Evolutionary conservation across 1,284 basidiomycete species (phyloP).

Genomic region (Ganoderma boninense): DNA sequence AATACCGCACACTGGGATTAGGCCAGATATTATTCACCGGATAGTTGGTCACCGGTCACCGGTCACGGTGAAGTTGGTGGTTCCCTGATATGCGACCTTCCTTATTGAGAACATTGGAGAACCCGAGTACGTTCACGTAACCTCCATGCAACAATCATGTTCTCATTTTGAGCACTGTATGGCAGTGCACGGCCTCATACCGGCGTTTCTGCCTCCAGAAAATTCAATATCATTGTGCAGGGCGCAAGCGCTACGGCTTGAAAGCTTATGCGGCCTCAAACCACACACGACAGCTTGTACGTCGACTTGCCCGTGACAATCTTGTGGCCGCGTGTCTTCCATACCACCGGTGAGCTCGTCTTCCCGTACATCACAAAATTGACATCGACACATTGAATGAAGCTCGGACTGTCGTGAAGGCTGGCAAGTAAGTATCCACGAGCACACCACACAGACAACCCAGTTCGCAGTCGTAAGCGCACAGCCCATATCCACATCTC

Average conservation of each 20-base stretch:
- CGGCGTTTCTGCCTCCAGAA: background rate
- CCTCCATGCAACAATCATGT: background rate
- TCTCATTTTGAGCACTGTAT: background rate
- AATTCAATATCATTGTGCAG: background rate
- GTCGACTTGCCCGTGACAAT: too few species aligned
- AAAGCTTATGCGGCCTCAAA: background rate
- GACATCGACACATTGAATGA: background rate
- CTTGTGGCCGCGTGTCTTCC: background rate
- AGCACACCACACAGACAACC: background rate
- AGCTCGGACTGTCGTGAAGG: background rate
- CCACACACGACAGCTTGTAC: too few species aligned
- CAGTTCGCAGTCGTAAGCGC: background rate
- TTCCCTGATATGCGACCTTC: background rate
- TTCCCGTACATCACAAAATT: background rate
- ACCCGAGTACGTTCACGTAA: background rate
- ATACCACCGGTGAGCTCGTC: background rate
- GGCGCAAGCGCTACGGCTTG: background rate
- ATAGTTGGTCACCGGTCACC: background rate
- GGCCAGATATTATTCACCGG: background rate
- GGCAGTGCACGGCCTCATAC: background rate
- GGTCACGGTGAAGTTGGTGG: background rate
- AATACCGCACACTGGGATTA: background rate
- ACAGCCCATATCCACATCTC: background rate
- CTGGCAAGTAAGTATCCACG: background rate
- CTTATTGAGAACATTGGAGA: background rate